Percentiles rank a stretch among this genome's conserved stretches.
Evolutionary conservation across 192 early-diverging fungal species (phyloP).

Genomic region (Spizellomyces punctatus): DNA sequence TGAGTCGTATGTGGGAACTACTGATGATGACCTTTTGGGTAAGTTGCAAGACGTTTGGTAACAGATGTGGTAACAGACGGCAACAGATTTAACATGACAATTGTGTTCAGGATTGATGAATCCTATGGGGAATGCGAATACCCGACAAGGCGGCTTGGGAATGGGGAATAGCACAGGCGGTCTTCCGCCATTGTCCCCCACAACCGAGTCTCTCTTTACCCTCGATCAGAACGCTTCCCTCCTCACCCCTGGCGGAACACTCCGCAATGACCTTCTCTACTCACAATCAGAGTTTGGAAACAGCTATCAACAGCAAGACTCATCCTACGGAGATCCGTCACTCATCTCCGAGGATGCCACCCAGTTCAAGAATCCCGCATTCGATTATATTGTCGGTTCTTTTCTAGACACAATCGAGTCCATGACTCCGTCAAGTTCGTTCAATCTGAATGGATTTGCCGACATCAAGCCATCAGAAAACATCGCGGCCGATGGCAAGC

Average conservation of each 20-base stretch:
- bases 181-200: slow-evolving; percentile 12
- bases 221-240: not conserved
- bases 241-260: slow-evolving; percentile 20
- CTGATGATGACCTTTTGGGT: slow-evolving; percentile 11
- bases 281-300: not conserved
- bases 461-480: slow-evolving; percentile 16
- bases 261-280: slow-evolving; percentile 18
- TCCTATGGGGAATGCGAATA: too few species aligned
- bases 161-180: not conserved
- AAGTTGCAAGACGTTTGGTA: too few species aligned
- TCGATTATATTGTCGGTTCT: slow-evolving; percentile 48
- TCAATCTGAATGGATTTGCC: slow-evolving; percentile 17
- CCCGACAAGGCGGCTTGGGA: not conserved
- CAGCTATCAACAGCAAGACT: not conserved
- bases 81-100: not conserved
- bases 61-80: too few species aligned
- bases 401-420: slow-evolving; percentile 45
- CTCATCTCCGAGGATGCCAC: not conserved
- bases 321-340: not conserved
- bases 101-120: not conserved
- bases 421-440: slow-evolving; percentile 22
- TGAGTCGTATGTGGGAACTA: not conserved
- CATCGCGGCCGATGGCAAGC: not conserved
- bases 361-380: slow-evolving; percentile 34
- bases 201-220: slow-evolving; percentile 14